Percentiles rank a stretch among this genome's conserved stretches.
Conservation (phyloP, 768 basidiomycete genomes). For the Pleurotus ostreatus region DNA sequence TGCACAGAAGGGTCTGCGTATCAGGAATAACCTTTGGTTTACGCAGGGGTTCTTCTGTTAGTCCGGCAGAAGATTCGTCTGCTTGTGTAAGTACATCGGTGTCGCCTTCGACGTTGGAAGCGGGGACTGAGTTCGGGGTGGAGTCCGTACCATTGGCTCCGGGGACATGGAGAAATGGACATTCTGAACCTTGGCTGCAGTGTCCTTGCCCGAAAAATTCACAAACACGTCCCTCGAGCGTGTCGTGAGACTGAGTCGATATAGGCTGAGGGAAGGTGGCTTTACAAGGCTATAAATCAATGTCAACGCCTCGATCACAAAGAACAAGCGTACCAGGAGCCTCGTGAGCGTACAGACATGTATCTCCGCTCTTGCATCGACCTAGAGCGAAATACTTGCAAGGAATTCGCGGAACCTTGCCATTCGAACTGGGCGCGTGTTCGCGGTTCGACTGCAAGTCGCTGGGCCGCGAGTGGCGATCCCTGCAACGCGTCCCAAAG, state of each 20-base stretch:
- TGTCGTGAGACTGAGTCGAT: no score
- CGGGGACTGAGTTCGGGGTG: neutral
- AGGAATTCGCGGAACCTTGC: neutral
- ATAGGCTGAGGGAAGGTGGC: no score
- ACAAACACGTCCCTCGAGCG: neutral
- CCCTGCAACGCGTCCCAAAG: constrained; percentile 3
- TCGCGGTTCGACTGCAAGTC: neutral
- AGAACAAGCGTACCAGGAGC: neutral
- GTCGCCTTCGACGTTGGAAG: neutral
- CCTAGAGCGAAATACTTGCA: constrained; percentile 23
- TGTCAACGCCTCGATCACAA: no score
- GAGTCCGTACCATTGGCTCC: neutral
- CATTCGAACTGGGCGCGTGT: no score
- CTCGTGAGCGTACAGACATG: constrained; percentile 21
- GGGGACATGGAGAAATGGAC: neutral
- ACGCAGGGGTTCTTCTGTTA: no score
- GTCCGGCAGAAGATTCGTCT: no score
- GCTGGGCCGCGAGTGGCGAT: neutral
- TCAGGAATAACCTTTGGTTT: constrained; percentile 19
- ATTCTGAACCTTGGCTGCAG: neutral
- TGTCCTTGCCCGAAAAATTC: neutral
- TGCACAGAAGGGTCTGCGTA: constrained; percentile 34
- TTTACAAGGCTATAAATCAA: no score
- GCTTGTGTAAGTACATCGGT: no score
- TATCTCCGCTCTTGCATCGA: constrained; percentile 21